Evolutionary conservation across 2,329 filamentous ascomycete species (phyloP), one percentile per base, ranked within the genome.

Genomic region (Incumbomyces delicatus): DNA sequence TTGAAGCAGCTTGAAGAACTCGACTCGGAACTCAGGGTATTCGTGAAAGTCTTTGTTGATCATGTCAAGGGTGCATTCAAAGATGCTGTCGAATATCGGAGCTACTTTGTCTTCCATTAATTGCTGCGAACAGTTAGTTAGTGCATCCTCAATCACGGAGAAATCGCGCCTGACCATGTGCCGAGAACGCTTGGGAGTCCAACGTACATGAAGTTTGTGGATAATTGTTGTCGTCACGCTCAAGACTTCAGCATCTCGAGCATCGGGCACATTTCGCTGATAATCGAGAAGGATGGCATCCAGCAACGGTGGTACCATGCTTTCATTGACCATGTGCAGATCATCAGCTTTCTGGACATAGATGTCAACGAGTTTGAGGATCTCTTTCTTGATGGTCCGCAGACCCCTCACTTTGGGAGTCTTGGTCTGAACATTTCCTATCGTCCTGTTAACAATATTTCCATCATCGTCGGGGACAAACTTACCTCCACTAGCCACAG

Each of bases 1-100:
- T 57, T 94, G 80, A 32, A 98, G 76, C 18, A 98, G 78, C 67
- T 95, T 95, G 77, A 98, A 98, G 68, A 98, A 98, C 66, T 96
- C 90, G n/a, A 98, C 92, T 48, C 94, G 85, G 64, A 98, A 92
- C 66, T 98, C 92, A 0, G 92, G 92, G 66, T 94, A 98, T 63
- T 98, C 92, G 39, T 94, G 95, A 68, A 98, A 98, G 67, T 98
- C 92, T 71, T 98, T 98, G 78, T 96, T 98, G 71, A 98, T 98
- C 92, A 98, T 98, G 60, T 95, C 88, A 47, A 98, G 74, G 2
- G 92, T 98, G 72, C 90, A 96, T 67, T 96, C 90, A 60, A 98
- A 98, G 20, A 98, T 87, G 57, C 90, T 94, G 66, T 96, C 89
- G 86, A 98, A 95, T 61, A 98, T 96, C 41, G 83, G 83, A 8